Evolutionary conservation across 176 grass and related monocot genomes (phyloP).

Genomic region (Carex pumila): DNA sequence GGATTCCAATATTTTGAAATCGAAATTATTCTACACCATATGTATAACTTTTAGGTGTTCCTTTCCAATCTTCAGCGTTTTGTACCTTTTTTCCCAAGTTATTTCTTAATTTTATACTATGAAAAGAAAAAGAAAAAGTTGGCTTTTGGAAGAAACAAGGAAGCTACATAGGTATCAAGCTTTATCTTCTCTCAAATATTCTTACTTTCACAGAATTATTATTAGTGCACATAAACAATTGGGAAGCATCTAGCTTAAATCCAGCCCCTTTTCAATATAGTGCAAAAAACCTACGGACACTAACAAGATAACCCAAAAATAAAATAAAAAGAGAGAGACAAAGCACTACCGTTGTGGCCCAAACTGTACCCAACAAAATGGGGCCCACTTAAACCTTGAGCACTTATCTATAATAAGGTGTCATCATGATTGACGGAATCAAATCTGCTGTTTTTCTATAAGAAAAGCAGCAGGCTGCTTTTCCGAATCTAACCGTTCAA

Average conservation of each 20-base stretch:
- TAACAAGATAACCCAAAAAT: neutral
- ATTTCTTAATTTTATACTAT: neutral
- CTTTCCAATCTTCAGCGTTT: no score
- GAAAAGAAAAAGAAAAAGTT: neutral
- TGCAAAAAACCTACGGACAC: neutral
- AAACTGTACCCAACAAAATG: neutral
- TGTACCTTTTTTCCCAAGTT: no score
- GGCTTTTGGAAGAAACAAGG: constrained; percentile 3
- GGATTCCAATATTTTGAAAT: neutral
- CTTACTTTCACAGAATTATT: no score
- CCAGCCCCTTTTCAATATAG: no score
- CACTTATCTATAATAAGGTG: neutral
- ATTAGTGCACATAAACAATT: no score
- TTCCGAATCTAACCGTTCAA: no score
- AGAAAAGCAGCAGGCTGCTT: no score
- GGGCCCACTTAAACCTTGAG: neutral
- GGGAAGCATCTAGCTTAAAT: no score
- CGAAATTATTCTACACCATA: no score
- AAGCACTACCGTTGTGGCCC: neutral
- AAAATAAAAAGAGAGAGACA: neutral
- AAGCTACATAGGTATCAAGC: constrained; percentile 5
- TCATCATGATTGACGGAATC: constrained; percentile 8
- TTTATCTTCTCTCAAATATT: neutral
- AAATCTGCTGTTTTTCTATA: no score
- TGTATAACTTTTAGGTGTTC: no score